phyloP scores from a whole-genome alignment of 768 basidiomycete genomes.

The Mycena albidolilacea region DNA sequence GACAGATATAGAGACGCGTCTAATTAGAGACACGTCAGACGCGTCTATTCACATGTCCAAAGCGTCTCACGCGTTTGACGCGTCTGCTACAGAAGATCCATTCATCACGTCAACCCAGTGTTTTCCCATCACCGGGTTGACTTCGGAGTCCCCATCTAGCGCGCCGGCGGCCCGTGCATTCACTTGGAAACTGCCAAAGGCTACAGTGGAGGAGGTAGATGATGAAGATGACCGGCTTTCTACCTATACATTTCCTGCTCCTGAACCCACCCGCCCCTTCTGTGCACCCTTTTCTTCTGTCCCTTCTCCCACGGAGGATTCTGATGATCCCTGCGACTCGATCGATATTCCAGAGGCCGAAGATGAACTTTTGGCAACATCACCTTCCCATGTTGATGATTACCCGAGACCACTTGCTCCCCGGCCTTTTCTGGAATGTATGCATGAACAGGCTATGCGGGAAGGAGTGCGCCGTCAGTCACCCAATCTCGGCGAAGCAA shows the following conservation, averaged over 20 bases:
- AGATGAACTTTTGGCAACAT: conserved; percentile 21
- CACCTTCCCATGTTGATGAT: conserved; percentile 18
- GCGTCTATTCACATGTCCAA: too few species aligned
- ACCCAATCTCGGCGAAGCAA: conserved; percentile 11
- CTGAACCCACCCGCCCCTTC: background rate
- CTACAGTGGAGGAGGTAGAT: background rate
- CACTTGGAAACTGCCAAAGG: conserved; percentile 20
- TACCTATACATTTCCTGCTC: conserved; percentile 6
- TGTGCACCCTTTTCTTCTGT: background rate
- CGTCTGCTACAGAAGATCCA: conserved; percentile 1
- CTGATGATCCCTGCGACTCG: conserved; percentile 11
- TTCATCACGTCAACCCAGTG: background rate
- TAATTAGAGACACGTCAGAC: background rate
- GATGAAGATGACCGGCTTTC: conserved; percentile 8
- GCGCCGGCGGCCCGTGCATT: conserved; percentile 19
- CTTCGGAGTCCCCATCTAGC: background rate
- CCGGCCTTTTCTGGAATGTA: conserved; percentile 5
- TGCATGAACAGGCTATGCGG: conserved; percentile 7
- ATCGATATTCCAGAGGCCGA: conserved; percentile 19
- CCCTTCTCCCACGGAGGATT: background rate
- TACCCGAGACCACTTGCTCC: conserved; percentile 3
- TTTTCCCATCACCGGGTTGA: conserved; percentile 4
- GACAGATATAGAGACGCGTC: too few species aligned
- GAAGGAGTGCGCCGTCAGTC: conserved; percentile 1
- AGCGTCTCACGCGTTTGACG: background rate